Conservation (phyloP, 495 filamentous ascomycete genomes). For the Astrothelium subdiscretum region DNA sequence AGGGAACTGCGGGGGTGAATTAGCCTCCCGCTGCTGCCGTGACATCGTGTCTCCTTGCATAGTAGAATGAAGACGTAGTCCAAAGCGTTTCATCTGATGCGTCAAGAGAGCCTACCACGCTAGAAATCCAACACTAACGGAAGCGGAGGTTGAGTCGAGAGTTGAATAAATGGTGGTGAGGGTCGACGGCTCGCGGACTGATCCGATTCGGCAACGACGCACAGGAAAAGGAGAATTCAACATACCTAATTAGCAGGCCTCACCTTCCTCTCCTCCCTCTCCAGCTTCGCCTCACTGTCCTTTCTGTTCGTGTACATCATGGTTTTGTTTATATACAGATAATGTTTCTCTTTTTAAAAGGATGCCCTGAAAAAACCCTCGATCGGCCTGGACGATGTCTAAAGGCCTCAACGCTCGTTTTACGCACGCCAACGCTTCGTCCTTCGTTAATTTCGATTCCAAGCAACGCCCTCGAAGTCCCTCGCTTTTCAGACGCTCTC, state of each 20-base stretch:
- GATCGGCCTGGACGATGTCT: not conserved
- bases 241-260: not conserved
- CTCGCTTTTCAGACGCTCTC: not conserved
- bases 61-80: not conserved
- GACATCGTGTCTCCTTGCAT: not conserved
- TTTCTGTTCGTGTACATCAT: not conserved
- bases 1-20: not conserved
- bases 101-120: not conserved
- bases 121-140: not conserved
- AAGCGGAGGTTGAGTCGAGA: not conserved
- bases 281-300: not conserved
- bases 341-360: not conserved
- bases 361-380: not conserved
- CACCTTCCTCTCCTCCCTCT: not conserved
- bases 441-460: not conserved
- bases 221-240: not conserved
- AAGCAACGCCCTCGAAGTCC: not conserved
- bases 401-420: not conserved
- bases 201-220: not conserved
- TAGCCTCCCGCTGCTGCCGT: not conserved
- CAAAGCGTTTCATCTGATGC: too few species aligned
- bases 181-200: not conserved
- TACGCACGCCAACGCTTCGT: not conserved
- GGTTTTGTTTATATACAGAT: not conserved
- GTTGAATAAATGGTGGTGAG: not conserved